Base-by-base conservation (phyloP, 2,329 filamentous ascomycete genomes). In the Hymenoscyphus linearis region DNA sequence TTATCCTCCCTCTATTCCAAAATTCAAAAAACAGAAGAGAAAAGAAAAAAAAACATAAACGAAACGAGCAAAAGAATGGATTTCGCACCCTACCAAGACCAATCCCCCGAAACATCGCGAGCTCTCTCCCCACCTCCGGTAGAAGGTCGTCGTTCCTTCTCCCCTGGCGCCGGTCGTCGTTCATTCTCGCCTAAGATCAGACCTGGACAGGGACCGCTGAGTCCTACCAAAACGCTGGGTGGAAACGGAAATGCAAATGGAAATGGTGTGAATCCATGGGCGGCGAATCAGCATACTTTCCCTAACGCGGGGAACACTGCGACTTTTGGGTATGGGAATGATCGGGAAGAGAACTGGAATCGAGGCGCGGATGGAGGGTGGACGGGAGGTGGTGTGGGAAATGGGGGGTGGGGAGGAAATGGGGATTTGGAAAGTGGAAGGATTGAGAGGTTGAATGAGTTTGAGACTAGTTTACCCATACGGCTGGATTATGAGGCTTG, bases 61-160 rank as follows among this genome's bases (percentile, higher is more conserved):
- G 10, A 47, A 47, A 22, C 1, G 2, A 22, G 1, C 1, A 27
- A 27, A 27, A 52, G 5, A 16, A 95, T 95, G 90, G 90, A 97
- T 79, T 99, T 98, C 75, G 95, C 95, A 53, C 95, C 95, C 40
- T 99, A 98, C 78, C 95, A 98, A 79, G 93, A 93, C 75, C 89
- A 89, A 55, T 89, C 89, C 16, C 95, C 95, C 10, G 93, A 98
- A 78, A 83, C 88, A 69, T 85, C 86, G 68, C 90, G 93, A 71
- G 86, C 89, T 58, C 82, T 92, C 73, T 96, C 91, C 22, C 91
- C 92, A 58, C 82, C 86, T 12, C 71, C 68, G 44, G 26, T 13
- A 16, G 44, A 40, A 22, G 25, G 35, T 18, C 52, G 58, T 16
- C 50, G 31, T 34, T 56, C 50, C 53, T 55, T 53, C 58, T 36